These are phyloP conservation scores for Pseudevernia furfuracea DNA, from an alignment of 495 filamentous ascomycete genomes.

Conservation along the genomic window DNA sequence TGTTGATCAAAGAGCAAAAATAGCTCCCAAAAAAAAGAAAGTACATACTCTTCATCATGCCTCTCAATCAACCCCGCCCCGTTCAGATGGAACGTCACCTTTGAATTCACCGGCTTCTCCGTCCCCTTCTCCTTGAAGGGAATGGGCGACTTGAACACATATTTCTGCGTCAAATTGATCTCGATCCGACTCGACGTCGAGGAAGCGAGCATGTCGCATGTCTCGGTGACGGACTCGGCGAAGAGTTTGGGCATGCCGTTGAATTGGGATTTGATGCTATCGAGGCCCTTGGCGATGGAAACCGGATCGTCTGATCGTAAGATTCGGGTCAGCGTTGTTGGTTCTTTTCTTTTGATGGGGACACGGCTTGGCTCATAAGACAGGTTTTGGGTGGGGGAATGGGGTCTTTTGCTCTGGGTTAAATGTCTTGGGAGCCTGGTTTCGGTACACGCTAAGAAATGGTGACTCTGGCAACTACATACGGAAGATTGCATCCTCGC, in stretches of 20 bases:
- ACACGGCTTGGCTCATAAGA: background rate
- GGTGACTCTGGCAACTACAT: background rate
- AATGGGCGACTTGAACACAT: constrained; percentile 21
- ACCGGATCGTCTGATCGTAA: constrained; percentile 24
- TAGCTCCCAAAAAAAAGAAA: background rate
- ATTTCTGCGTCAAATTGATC: constrained; percentile 20
- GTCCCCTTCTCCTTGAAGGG: constrained; percentile 17
- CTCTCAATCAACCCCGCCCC: constrained; percentile 16
- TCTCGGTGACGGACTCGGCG: constrained; percentile 20
- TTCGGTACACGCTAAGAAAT: background rate
- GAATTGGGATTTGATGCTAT: constrained; percentile 23
- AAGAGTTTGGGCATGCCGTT: constrained; percentile 25
- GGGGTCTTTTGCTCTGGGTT: background rate
- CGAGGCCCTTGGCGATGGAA: constrained; percentile 26
- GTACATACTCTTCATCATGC: constrained; percentile 19
- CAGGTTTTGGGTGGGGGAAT: background rate
- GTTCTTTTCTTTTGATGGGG: background rate
- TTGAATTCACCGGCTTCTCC: constrained; percentile 22
- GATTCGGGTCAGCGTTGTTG: constrained; percentile 5
- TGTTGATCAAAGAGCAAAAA: no score
- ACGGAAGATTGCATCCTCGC: constrained; percentile 1
- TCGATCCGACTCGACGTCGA: constrained; percentile 6
- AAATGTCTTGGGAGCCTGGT: no score
- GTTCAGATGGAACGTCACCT: constrained; percentile 20
- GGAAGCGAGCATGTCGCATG: constrained; percentile 20